Evolutionary conservation across 164 flowering plant genomes (phyloP).

Genomic region (Litsea cubeba): DNA sequence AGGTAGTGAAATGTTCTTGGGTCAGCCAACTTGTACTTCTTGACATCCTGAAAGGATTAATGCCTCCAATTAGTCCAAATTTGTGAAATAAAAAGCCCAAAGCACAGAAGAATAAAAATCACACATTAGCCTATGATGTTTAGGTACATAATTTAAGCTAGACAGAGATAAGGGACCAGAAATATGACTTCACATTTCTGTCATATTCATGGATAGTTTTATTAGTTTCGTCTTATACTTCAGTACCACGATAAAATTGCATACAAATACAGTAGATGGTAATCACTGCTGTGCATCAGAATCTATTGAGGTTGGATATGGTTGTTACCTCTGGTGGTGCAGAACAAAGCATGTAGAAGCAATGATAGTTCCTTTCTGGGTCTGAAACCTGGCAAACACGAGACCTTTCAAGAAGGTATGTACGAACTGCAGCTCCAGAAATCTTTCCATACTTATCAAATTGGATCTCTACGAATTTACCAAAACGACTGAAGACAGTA

Average conservation of each 20-base stretch:
- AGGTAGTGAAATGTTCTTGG: conserved; percentile 77
- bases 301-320: background rate
- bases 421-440: conserved; percentile 81
- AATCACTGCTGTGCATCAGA: background rate
- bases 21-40: conserved; percentile 59
- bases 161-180: background rate
- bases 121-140: background rate
- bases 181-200: background rate
- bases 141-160: background rate
- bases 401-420: conserved; percentile 79
- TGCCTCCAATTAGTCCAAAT: background rate
- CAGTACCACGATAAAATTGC: background rate
- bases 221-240: too few species aligned
- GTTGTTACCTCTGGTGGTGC: conserved; percentile 81
- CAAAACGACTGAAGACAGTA: conserved; percentile 62
- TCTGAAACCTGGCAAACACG: conserved; percentile 85
- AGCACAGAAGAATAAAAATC: background rate
- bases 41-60: conserved; percentile 47
- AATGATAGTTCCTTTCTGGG: conserved; percentile 83
- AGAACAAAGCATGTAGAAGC: conserved; percentile 86
- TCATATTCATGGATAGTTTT: background rate
- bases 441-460: conserved; percentile 73
- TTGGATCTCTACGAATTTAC: conserved; percentile 87
- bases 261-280: too few species aligned
- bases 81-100: background rate